Conservation (phyloP, 257 asterid genomes). For the Henckelia pumila region DNA sequence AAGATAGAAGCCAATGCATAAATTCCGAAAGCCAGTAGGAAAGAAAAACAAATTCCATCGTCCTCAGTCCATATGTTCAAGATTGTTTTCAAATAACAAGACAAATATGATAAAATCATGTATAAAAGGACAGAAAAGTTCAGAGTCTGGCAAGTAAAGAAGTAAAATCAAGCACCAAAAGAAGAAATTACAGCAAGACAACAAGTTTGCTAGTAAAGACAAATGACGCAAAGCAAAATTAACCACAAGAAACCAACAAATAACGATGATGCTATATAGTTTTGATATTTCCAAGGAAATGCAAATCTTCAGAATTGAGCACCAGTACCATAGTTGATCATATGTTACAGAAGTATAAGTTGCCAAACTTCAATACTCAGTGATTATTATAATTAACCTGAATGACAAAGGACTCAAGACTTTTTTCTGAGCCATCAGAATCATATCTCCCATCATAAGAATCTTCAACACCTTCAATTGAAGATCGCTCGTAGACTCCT, state of each 20-base stretch:
- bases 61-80: not conserved
- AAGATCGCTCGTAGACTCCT: conserved; percentile 71
- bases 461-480: conserved; percentile 78
- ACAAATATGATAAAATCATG: not conserved
- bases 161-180: not conserved
- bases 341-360: conserved; percentile 3
- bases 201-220: not conserved
- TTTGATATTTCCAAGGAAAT: not conserved
- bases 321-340: not conserved
- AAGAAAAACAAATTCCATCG: conserved; percentile 1
- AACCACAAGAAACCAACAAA: conserved; percentile 7
- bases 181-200: not conserved
- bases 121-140: not conserved
- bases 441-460: conserved; percentile 93
- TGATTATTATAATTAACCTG: conserved; percentile 54
- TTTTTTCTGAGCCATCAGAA: conserved; percentile 88
- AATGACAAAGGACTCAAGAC: conserved; percentile 85
- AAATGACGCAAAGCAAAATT: not conserved
- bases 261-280: not conserved
- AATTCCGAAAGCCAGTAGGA: not conserved
- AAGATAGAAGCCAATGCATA: not conserved
- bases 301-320: not conserved
- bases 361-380: conserved; percentile 13
- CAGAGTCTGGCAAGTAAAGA: conserved; percentile 2
- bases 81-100: not conserved